These are phyloP conservation scores for Cladophialophora immunda DNA, from an alignment of 2,329 filamentous ascomycete genomes.

Conservation along the genomic window DNA sequence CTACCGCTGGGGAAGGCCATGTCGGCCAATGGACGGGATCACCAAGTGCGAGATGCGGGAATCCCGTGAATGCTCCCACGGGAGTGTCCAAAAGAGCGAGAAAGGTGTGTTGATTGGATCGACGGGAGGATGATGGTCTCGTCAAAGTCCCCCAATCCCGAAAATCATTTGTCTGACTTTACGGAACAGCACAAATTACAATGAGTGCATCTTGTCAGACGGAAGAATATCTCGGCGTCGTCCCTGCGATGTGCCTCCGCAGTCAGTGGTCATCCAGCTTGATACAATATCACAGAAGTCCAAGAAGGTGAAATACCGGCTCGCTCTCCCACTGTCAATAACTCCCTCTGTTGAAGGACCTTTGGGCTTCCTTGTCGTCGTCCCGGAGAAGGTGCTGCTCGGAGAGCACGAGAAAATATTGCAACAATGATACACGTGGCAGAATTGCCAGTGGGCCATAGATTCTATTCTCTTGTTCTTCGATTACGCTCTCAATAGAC, in stretches of 20 bases:
- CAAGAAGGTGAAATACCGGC: not conserved
- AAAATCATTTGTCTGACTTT: not conserved
- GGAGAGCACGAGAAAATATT: not conserved
- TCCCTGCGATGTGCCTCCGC: not conserved
- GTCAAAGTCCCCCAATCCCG: not conserved
- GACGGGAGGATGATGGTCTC: not conserved
- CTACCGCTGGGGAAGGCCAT: not conserved
- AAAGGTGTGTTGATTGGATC: not conserved
- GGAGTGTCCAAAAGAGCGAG: not conserved
- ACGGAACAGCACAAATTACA: not conserved
- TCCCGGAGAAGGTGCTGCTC: not conserved
- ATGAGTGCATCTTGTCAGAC: not conserved
- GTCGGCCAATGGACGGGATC: not conserved
- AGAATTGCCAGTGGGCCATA: slow-evolving; percentile 18
- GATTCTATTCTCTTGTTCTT: slow-evolving; percentile 17
- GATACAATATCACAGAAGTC: not conserved
- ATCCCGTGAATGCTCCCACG: not conserved
- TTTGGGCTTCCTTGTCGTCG: not conserved
- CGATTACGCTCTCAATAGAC: slow-evolving; percentile 2
- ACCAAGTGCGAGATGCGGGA: not conserved
- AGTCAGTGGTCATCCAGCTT: not conserved
- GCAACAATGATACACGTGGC: slow-evolving; percentile 36
- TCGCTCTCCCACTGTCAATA: not conserved
- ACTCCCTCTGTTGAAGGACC: not conserved
- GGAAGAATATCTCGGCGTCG: not conserved